Conservation (phyloP, 2,329 filamentous ascomycete species). For the Harringtonia aguacate region DNA sequence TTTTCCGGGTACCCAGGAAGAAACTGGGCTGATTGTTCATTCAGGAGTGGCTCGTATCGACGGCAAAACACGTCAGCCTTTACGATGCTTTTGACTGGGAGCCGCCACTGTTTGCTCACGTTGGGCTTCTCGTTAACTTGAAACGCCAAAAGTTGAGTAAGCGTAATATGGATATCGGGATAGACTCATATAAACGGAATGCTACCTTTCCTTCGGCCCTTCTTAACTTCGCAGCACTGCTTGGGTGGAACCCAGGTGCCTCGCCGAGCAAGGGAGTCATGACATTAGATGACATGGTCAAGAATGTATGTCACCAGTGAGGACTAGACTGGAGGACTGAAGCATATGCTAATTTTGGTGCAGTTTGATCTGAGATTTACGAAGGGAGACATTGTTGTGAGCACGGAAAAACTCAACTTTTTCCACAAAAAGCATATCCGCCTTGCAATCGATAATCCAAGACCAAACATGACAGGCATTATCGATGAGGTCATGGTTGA, state of each 20-base stretch:
- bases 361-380: conserved; percentile 61
- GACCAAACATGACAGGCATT: conserved; percentile 3
- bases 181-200: conserved; percentile 37
- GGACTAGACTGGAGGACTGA: background rate
- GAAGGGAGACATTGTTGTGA: conserved; percentile 77
- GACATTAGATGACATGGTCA: conserved; percentile 57
- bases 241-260: conserved; percentile 65
- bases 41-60: conserved; percentile 91
- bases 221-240: conserved; percentile 73
- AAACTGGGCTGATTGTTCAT: background rate
- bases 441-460: conserved; percentile 9
- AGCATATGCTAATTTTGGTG: background rate
- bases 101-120: conserved; percentile 66
- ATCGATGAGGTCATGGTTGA: conserved; percentile 11
- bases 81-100: conserved; percentile 70
- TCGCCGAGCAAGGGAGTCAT: conserved; percentile 54
- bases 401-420: conserved; percentile 67
- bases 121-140: conserved; percentile 60
- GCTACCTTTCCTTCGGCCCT: conserved; percentile 38
- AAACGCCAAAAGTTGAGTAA: conserved; percentile 79
- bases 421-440: conserved; percentile 44
- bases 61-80: conserved; percentile 60
- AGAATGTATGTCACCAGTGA: conserved; percentile 43
- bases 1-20: too few species aligned
- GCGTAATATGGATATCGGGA: conserved; percentile 49